Evolutionary conservation across 306 rosid genomes (phyloP), one percentile per base, ranked within the genome.

Genomic region (Sophora flavescens): DNA sequence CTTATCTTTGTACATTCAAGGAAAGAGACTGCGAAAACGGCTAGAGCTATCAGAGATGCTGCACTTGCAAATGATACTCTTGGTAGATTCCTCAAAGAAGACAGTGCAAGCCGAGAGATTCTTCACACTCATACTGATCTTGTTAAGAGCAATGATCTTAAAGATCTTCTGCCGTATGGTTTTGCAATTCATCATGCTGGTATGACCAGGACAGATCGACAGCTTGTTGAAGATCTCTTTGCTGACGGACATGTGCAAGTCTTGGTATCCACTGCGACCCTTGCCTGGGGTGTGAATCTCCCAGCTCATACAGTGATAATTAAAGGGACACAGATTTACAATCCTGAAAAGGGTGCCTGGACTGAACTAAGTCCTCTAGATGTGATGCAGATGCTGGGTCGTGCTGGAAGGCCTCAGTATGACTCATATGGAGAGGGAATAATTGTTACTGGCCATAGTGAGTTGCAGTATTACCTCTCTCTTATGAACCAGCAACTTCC

Each of bases 171-270:
- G 39, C 95, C 98, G 6, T 94, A 92, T 62, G 98, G 98, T 77
- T 94, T 92, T 83, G 97, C 98, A 54, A 89, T 94, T 85, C 98
- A 94, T 85, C 91, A 94, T 86, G 98, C 97, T 58, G 98, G 98
- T 74, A 77, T 94, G 93, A 88, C 84, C 48, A 95, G 98, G 87
- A 78, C 87, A 74, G 98, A 95, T 61, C 92, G 98, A 8, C 93
- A 95, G 79, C 91, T 95, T 74, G 98, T 95, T 78, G 98, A 95
- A 87, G 97, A 89, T 75, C 97, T 95, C 70, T 92, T 95, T 87
- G 92, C 97, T 13, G 96, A 88, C 74, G 97, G 98, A 32, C 98
- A 95, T 79, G 93, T 88, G 35, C 98, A 94, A 86, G 98, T 94
- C 75, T 76, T 94, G 86, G 97, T 94, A 57, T 94, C 98, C 48